These are phyloP conservation scores for Aspergillus sp. DNA, from an alignment of 2,329 filamentous ascomycete genomes.

Conservation along the genomic window DNA sequence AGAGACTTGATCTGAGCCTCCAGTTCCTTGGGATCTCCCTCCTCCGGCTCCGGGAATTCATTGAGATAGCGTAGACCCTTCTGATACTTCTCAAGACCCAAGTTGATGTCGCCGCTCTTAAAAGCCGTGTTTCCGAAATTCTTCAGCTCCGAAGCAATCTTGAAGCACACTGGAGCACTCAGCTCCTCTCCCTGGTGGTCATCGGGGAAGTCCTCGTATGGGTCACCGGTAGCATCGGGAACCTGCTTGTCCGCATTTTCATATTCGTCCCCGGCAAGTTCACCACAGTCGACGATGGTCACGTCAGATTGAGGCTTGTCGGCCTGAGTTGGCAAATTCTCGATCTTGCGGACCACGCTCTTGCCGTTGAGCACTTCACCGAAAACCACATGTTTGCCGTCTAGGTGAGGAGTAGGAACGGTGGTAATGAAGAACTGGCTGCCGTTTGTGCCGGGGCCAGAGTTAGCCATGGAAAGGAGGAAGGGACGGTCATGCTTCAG, in stretches of 20 bases:
- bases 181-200: conserved; percentile 67
- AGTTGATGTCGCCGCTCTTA: conserved; percentile 69
- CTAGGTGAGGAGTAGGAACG: conserved; percentile 88
- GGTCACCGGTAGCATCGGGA: conserved; percentile 80
- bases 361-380: conserved; percentile 93
- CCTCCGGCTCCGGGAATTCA: conserved; percentile 70
- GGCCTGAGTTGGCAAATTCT: conserved; percentile 73
- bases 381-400: conserved; percentile 96
- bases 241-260: conserved; percentile 65
- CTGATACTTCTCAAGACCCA: conserved; percentile 87
- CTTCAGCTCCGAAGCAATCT: conserved; percentile 83
- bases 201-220: conserved; percentile 94
- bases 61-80: conserved; percentile 89
- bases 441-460: conserved; percentile 91
- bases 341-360: conserved; percentile 83
- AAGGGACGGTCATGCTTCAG: conserved; percentile 91
- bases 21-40: conserved; percentile 69
- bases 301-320: conserved; percentile 79
- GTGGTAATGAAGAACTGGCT: conserved; percentile 99
- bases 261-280: conserved; percentile 72
- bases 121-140: conserved; percentile 90
- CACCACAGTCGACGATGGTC: conserved; percentile 79
- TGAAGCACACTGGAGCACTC: conserved; percentile 66
- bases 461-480: conserved; percentile 96
- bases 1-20: conserved; percentile 68